These are phyloP conservation scores for Xanthoconium stramineum DNA, from an alignment of 768 basidiomycete genomes.

Conservation along the genomic window DNA sequence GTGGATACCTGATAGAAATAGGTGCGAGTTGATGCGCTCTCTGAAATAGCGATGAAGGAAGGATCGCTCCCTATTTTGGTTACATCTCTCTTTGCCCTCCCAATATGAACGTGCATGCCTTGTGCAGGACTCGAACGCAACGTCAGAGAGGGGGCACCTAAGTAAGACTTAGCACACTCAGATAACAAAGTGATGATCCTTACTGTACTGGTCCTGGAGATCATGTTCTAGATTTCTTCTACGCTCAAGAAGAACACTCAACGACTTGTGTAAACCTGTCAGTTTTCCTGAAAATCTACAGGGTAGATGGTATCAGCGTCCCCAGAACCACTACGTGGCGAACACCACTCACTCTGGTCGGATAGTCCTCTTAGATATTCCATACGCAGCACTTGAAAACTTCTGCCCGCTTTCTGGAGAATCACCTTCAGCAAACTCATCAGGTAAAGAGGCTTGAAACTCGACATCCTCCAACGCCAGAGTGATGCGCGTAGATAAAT, in stretches of 20 bases:
- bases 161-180: conserved; percentile 8
- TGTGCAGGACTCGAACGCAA: conserved; percentile 64
- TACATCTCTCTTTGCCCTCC: conserved; percentile 61
- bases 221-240: conserved; percentile 52
- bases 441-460: conserved; percentile 10
- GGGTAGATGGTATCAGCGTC: background rate
- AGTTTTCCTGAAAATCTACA: conserved; percentile 62
- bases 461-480: conserved; percentile 41
- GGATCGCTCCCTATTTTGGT: conserved; percentile 42
- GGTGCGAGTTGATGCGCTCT: conserved; percentile 61
- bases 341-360: conserved; percentile 56
- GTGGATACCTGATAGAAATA: conserved; percentile 61
- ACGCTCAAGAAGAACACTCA: conserved; percentile 42
- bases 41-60: conserved; percentile 56
- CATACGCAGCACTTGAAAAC: conserved; percentile 25
- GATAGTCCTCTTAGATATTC: conserved; percentile 51
- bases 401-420: conserved; percentile 13
- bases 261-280: conserved; percentile 42
- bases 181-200: conserved; percentile 7
- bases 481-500: conserved; percentile 56
- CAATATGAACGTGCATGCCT: conserved; percentile 75
- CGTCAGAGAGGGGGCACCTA: conserved; percentile 71
- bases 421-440: conserved; percentile 25
- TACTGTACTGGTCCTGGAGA: conserved; percentile 56
- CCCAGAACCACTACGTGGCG: background rate